phyloP scores from a whole-genome alignment of 805 yeast species.

The Yarrowia divulgata region DNA sequence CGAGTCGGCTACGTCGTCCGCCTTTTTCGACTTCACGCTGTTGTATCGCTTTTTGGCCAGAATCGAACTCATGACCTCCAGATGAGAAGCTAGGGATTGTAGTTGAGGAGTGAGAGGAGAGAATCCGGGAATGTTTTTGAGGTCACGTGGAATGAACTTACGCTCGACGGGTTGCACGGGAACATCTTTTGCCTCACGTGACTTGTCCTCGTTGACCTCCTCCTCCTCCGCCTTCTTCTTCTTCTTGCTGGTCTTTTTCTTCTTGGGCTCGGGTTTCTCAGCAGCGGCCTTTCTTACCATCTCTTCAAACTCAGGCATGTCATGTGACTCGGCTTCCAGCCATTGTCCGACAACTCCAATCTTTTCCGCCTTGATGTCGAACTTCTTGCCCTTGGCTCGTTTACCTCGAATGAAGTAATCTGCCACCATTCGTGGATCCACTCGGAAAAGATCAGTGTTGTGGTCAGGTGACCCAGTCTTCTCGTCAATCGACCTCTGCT shows the following conservation, averaged over 20 bases:
- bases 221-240: background rate
- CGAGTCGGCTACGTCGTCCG: slow-evolving; percentile 35
- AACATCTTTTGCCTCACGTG: background rate
- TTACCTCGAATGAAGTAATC: slow-evolving; percentile 22
- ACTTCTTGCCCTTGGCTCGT: background rate
- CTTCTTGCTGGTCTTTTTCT: background rate
- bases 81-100: background rate
- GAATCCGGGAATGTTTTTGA: slow-evolving; percentile 1
- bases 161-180: background rate
- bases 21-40: slow-evolving; percentile 9
- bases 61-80: slow-evolving; percentile 17
- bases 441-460: background rate
- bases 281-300: background rate
- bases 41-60: slow-evolving; percentile 2
- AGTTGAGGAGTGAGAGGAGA: background rate
- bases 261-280: background rate
- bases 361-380: slow-evolving; percentile 25
- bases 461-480: slow-evolving; percentile 5
- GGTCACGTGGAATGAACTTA: background rate
- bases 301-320: background rate
- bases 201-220: background rate
- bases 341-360: slow-evolving; percentile 18
- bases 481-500: background rate
- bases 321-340: slow-evolving; percentile 1
- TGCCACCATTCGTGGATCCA: slow-evolving; percentile 12